A percentile compares a stretch with the other conserved stretches of the same genome.
Conservation (phyloP, 768 basidiomycete species). For the Lentinula sp. region DNA sequence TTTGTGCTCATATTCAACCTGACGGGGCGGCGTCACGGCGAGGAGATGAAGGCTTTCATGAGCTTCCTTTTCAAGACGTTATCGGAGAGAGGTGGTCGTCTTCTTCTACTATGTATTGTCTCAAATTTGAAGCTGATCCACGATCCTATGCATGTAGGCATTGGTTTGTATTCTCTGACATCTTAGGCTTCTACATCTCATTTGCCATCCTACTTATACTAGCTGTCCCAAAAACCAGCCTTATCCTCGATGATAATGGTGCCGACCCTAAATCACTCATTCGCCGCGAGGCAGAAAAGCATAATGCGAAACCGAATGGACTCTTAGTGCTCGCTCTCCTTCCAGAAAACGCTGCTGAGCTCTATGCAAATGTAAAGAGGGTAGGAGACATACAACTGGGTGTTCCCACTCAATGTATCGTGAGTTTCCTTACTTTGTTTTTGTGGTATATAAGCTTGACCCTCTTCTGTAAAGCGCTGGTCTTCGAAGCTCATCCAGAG, state of each 20-base stretch:
- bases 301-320: neutral
- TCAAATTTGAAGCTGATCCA: neutral
- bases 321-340: constrained; percentile 23
- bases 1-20: constrained; percentile 21
- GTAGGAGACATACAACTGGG: constrained; percentile 41
- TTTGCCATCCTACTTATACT: no score
- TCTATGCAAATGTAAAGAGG: constrained; percentile 24
- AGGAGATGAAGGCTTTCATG: constrained; percentile 13
- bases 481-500: constrained; percentile 14
- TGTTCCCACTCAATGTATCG: constrained; percentile 61
- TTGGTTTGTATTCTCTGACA: neutral
- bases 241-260: neutral
- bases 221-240: neutral
- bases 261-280: neutral
- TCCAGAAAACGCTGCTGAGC: constrained; percentile 20
- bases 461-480: constrained; percentile 17
- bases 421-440: constrained; percentile 20
- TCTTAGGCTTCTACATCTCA: neutral
- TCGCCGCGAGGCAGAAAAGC: neutral
- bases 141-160: neutral
- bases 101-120: neutral
- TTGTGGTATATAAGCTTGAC: constrained; percentile 22
- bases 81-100: constrained; percentile 16
- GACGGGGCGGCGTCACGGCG: constrained; percentile 8
- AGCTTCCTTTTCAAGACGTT: constrained; percentile 17